phyloP scores from a whole-genome alignment of 2,329 filamentous ascomycete genomes.

The Westerdykella aurantiaca region DNA sequence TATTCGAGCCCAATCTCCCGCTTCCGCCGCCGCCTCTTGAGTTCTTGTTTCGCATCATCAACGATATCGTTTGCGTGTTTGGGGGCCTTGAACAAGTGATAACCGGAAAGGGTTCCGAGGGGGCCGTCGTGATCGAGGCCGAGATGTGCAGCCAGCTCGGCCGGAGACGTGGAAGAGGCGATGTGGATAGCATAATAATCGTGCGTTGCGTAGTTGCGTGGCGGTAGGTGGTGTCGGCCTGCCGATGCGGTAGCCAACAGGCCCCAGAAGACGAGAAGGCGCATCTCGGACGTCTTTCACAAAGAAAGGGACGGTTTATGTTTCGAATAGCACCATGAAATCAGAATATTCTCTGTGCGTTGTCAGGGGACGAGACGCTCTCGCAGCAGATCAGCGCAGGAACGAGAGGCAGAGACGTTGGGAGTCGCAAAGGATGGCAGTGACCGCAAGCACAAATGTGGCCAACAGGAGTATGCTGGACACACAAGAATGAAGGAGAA shows the following conservation, averaged over 20 bases:
- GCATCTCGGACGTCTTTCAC: conserved; percentile 22
- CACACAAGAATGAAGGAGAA: no score
- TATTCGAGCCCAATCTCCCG: conserved; percentile 43
- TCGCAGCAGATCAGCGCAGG: no score
- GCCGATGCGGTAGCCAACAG: conserved; percentile 32
- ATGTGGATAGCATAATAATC: conserved; percentile 95
- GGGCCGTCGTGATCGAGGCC: conserved; percentile 76
- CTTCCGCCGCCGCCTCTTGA: conserved; percentile 57
- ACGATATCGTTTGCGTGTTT: conserved; percentile 52
- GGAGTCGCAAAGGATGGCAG: no score
- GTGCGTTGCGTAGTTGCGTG: conserved; percentile 68
- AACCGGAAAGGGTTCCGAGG: conserved; percentile 69
- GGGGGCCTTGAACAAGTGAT: conserved; percentile 78
- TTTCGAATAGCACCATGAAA: background rate
- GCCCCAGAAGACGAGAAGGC: conserved; percentile 44
- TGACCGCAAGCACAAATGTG: background rate
- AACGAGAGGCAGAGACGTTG: no score
- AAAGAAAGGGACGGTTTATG: background rate
- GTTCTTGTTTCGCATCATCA: conserved; percentile 46
- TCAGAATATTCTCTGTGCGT: background rate
- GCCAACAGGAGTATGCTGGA: no score
- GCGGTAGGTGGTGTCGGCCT: conserved; percentile 37
- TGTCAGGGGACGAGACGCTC: no score
- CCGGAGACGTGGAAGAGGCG: conserved; percentile 58
- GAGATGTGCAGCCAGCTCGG: conserved; percentile 64